Evolutionary conservation across 352 stramenopile genomes (phyloP), one percentile per base, ranked within the genome.

Genomic region (Pythium scleroteichum): DNA sequence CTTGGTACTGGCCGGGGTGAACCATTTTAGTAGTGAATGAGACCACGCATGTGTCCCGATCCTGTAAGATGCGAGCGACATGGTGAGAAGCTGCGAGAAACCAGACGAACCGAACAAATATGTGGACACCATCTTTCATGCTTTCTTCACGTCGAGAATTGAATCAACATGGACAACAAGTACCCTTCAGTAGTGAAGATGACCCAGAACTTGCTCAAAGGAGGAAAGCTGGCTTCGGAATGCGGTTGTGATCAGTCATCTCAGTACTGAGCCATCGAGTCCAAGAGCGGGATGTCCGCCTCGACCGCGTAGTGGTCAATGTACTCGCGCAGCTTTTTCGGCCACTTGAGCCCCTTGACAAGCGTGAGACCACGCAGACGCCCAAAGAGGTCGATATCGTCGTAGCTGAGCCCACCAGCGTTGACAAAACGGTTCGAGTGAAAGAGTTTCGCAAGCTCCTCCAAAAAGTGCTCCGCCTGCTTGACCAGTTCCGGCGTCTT

Each of bases 321-420:
- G 69, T 82, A 84, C 16, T 57, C 72, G 26, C 71, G 72, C 39
- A 87, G 60, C 62, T 81, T 81, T 20, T 56, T 20, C 22, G 77
- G 77, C 70, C 72, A 87, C 59, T 73, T 60, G 47, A 84, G 46
- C 40, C 58, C 72, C 68, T 82, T 82, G 41, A 87, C 66, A 20
- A 87, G 66, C 55, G 77, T 87, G 40, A 87, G 61, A 1, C 64
- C 62, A 17, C 77, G 77, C 29, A 87, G 62, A 39, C 68, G 66
- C 3, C 67, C 65, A 44, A 87, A 87, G 29, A 84, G 60, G 22
- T 81, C 66, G 52, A 87, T 62, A 56, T 87, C 77, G 56, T 87
- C 74, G 62, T 79, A 84, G 62, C 77, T 81, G 42, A 84, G 38
- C 4, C 54, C 54, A 14, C 64, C 47, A 0, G 27, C 74, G 61